A percentile compares a stretch with the other conserved stretches of the same genome.
Evolutionary conservation across 106 monocot species (phyloP).

Genomic region (Phalaenopsis aphrodite): DNA sequence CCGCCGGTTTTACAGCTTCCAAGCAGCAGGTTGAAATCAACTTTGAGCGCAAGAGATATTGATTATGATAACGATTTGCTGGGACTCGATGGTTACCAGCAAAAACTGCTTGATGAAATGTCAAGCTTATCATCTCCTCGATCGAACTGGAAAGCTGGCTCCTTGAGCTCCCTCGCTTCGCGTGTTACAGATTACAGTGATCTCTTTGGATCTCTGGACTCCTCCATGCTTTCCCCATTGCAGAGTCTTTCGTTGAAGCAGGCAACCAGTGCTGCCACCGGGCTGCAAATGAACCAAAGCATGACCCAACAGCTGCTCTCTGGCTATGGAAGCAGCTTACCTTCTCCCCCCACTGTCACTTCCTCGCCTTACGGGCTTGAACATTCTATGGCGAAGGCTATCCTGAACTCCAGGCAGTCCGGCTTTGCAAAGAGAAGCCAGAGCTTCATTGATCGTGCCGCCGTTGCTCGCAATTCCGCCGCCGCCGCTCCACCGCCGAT

Average conservation of each 20-base stretch:
- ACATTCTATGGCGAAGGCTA: conserved; percentile 63
- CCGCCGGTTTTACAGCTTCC: conserved; percentile 30
- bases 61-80: conserved; percentile 34
- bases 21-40: conserved; percentile 40
- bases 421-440: conserved; percentile 81
- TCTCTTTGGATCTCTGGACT: conserved; percentile 23
- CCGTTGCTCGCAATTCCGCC: conserved; percentile 11
- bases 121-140: conserved; percentile 15
- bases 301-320: conserved; percentile 37
- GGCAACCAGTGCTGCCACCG: conserved; percentile 10
- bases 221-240: conserved; percentile 17
- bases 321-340: conserved; percentile 21
- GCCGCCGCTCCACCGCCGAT: conserved; percentile 9
- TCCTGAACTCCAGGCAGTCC: conserved; percentile 67
- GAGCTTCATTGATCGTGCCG: conserved; percentile 80
- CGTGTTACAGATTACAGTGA: conserved; percentile 22
- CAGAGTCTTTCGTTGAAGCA: conserved; percentile 23
- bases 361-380: conserved; percentile 44
- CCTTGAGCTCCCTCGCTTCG: conserved; percentile 6
- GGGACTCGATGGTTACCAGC: conserved; percentile 30
- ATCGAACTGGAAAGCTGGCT: conserved; percentile 10
- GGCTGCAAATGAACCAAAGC: conserved; percentile 17
- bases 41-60: conserved; percentile 29
- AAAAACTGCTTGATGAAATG: conserved; percentile 32
- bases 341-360: conserved; percentile 30